Conservation (phyloP, 768 basidiomycete species). For the Mycena pura region DNA sequence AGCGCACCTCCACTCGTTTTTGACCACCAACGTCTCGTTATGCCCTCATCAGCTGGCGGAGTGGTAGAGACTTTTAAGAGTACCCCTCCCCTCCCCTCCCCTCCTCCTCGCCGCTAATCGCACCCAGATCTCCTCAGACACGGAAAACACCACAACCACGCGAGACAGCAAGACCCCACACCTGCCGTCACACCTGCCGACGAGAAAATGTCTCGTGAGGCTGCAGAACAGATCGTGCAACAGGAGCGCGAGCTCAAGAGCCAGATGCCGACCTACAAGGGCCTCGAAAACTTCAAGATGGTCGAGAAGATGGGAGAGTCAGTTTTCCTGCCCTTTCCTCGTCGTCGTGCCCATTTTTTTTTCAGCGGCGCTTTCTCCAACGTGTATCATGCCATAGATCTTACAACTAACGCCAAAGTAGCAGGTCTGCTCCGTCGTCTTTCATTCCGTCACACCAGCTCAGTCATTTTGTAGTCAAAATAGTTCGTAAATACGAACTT, state of each 20-base stretch:
- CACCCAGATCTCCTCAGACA: slow-evolving; percentile 78
- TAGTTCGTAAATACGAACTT: slow-evolving; percentile 92
- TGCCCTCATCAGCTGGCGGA: slow-evolving; percentile 60
- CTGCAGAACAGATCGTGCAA: slow-evolving; percentile 72
- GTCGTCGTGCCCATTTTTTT: slow-evolving; percentile 25
- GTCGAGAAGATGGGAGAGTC: slow-evolving; percentile 94
- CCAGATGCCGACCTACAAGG: slow-evolving; percentile 86
- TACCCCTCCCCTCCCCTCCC: slow-evolving; percentile 39
- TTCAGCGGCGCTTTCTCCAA: slow-evolving; percentile 95
- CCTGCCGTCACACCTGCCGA: slow-evolving; percentile 26
- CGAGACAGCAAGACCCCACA: slow-evolving; percentile 39
- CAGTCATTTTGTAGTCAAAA: slow-evolving; percentile 70
- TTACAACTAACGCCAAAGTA: slow-evolving; percentile 74
- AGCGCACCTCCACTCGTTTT: neutral
- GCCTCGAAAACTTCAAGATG: slow-evolving; percentile 80
- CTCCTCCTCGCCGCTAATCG: slow-evolving; percentile 18
- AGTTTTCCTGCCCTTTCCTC: slow-evolving; percentile 42
- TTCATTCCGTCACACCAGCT: slow-evolving; percentile 21
- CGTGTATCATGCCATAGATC: slow-evolving; percentile 91
- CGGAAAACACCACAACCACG: slow-evolving; percentile 69
- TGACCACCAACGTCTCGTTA: slow-evolving; percentile 32
- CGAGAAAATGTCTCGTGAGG: slow-evolving; percentile 42
- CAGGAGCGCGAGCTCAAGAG: slow-evolving; percentile 76
- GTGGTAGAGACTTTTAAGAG: slow-evolving; percentile 92
- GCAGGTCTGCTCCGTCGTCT: slow-evolving; percentile 64